Evolutionary conservation across 768 basidiomycete species (phyloP).

Genomic region (Tylopilus felleus): DNA sequence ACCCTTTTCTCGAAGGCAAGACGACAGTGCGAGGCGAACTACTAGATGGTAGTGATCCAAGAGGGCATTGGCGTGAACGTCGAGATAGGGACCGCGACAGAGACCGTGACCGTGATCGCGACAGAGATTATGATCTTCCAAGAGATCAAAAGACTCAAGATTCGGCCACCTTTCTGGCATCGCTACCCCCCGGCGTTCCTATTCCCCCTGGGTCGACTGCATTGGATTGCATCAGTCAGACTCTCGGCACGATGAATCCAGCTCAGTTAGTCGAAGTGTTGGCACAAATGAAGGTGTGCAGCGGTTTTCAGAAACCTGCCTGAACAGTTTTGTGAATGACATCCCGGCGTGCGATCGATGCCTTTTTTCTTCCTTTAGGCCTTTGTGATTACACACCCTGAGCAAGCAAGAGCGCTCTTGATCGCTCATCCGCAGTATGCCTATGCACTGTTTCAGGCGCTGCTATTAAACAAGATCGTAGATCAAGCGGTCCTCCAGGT

Average conservation of each 20-base stretch:
- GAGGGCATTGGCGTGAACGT: conserved; percentile 42
- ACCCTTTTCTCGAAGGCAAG: conserved; percentile 88
- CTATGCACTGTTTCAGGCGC: conserved; percentile 93
- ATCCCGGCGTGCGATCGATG: conserved; percentile 4
- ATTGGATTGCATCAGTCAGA: conserved; percentile 81
- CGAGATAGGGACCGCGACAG: conserved; percentile 50
- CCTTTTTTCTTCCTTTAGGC: conserved; percentile 54
- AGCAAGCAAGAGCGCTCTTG: conserved; percentile 80
- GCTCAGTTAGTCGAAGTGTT: conserved; percentile 88
- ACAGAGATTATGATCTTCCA: conserved; percentile 34
- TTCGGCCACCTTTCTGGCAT: conserved; percentile 53
- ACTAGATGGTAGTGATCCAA: conserved; percentile 55
- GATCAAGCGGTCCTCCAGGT: conserved; percentile 83
- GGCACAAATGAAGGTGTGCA: conserved; percentile 93
- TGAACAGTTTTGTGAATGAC: conserved; percentile 21
- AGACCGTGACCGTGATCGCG: conserved; percentile 52
- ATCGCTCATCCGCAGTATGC: conserved; percentile 87
- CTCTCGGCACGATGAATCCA: conserved; percentile 79
- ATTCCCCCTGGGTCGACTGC: conserved; percentile 67
- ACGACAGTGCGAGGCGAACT: conserved; percentile 84
- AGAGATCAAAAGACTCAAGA: conserved; percentile 39
- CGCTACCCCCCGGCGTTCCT: conserved; percentile 73
- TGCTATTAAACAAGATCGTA: conserved; percentile 90
- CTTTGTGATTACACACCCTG: conserved; percentile 87
- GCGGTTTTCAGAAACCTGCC: conserved; percentile 17